Evolutionary conservation across 1,139 yeast genomes (phyloP), one percentile per base, ranked within the genome.

Genomic region (Groenewaldozyma sp.): DNA sequence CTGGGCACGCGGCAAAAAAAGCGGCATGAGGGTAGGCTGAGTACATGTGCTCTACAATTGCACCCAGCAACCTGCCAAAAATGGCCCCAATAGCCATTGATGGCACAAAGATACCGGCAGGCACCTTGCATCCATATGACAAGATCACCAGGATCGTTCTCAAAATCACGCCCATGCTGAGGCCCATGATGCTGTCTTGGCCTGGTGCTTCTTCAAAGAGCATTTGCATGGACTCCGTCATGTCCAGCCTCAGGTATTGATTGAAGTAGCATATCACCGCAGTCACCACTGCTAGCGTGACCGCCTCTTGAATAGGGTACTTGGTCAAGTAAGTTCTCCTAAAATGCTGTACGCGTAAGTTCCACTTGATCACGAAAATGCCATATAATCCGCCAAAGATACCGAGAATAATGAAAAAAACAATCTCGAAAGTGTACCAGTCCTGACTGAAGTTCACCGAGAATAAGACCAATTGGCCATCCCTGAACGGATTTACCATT

Each of bases 81-180:
- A 94, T 76, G 1, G 96, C 95, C 4, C 97, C 97, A 2, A 91
- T 83, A 0, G 96, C 95, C 93, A 88, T 82, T 1, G 95, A 84
- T 1, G 97, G 97, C 13, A 88, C 95, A 63, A 88, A 88, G 9
- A 88, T 87, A 16, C 96, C 97, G 1, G 95, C 94, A 1, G 97
- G 97, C 0, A 88, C 91, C 55, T 81, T 84, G 48, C 87, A 76
- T 2, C 96, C 96, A 57, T 93, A 93, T 0, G 97, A 82, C 10
- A 91, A 68, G 24, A 86, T 74, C 18, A 93, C 84, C 31, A 93
- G 66, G 0, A 71, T 50, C 63, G 80, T 76, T 43, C 98, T 68
- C 9, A 86, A 66, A 0, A 77, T 48, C 0, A 95, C 82, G 0
- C 97, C 97, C 45, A 75, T 66, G 0, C 74, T 41, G 28, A 93